Conservation (phyloP, 1,284 basidiomycete species). For the Ganoderma lingzhi region DNA sequence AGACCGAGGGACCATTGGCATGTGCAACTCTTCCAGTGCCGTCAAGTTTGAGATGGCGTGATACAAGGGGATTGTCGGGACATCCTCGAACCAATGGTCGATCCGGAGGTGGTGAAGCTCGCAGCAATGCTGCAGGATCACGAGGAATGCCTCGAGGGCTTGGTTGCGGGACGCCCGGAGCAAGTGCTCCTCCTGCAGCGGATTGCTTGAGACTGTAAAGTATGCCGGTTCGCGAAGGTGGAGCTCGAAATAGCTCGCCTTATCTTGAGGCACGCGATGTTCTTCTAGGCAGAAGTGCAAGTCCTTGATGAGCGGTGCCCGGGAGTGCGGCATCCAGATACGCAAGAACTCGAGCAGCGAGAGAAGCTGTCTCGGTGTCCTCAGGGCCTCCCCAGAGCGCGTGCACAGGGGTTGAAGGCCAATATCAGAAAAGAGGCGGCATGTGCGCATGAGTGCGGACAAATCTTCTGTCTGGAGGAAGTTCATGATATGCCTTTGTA, state of each 20-base stretch:
- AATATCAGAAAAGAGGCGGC: conserved; percentile 6
- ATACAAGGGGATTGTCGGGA: neutral
- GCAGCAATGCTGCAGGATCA: conserved; percentile 8
- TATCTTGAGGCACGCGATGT: conserved; percentile 2
- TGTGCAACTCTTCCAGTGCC: conserved; percentile 6
- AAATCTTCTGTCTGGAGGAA: conserved; percentile 10
- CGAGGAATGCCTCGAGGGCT: conserved; percentile 11
- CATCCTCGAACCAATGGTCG: conserved; percentile 14
- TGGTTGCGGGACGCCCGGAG: conserved; percentile 14
- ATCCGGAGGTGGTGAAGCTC: conserved; percentile 8
- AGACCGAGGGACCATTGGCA: conserved; percentile 14
- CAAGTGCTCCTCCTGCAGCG: conserved; percentile 7
- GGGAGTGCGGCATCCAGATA: neutral
- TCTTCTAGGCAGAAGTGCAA: conserved; percentile 8
- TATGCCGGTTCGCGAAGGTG: conserved; percentile 2
- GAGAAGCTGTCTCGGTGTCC: conserved; percentile 1
- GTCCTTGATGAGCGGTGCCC: conserved; percentile 11
- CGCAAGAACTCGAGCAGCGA: conserved; percentile 13
- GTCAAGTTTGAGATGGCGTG: neutral
- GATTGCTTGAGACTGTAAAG: conserved; percentile 7
- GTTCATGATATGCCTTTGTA: conserved; percentile 13
- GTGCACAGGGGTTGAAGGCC: conserved; percentile 8
- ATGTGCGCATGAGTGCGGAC: conserved; percentile 13
- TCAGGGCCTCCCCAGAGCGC: conserved; percentile 2
- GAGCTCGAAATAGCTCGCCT: conserved; percentile 15